Evolutionary conservation across 2,329 filamentous ascomycete genomes (phyloP).

Genomic region (Tolypocladium endophyticum): DNA sequence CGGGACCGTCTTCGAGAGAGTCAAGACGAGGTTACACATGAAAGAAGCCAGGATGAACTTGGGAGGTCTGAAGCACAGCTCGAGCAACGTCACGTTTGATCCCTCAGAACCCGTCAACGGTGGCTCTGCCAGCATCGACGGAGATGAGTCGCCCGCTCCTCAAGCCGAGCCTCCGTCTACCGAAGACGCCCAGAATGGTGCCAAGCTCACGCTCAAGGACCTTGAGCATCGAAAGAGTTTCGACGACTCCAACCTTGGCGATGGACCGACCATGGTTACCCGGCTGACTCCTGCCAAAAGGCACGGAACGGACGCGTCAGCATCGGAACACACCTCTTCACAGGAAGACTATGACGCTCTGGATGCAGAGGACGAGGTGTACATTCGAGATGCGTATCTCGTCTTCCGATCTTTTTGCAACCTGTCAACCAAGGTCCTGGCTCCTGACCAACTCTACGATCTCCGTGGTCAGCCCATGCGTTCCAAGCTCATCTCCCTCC

Average conservation of each 20-base stretch:
- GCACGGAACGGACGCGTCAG: slow-evolving; percentile 27
- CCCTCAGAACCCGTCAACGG: slow-evolving; percentile 29
- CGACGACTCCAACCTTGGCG: slow-evolving; percentile 55
- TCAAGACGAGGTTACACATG: slow-evolving; percentile 75
- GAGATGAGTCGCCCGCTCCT: slow-evolving; percentile 22
- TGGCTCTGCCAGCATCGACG: slow-evolving; percentile 25
- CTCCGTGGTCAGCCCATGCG: slow-evolving; percentile 92
- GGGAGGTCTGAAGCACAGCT: slow-evolving; percentile 38
- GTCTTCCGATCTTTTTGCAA: slow-evolving; percentile 98
- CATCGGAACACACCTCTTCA: slow-evolving; percentile 39
- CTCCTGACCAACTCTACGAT: slow-evolving; percentile 86
- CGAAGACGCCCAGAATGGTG: slow-evolving; percentile 24
- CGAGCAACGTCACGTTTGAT: slow-evolving; percentile 42
- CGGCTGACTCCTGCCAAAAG: slow-evolving; percentile 41
- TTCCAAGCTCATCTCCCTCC: slow-evolving; percentile 88
- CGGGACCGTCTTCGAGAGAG: slow-evolving; percentile 91
- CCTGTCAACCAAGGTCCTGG: slow-evolving; percentile 82
- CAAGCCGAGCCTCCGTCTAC: slow-evolving; percentile 17
- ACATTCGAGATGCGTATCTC: slow-evolving; percentile 92
- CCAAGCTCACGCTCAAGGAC: slow-evolving; percentile 56
- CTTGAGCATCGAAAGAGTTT: slow-evolving; percentile 59
- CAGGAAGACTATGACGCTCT: slow-evolving; percentile 49
- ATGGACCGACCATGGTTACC: slow-evolving; percentile 58
- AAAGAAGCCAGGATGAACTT: slow-evolving; percentile 67
- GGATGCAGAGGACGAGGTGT: slow-evolving; percentile 82